Evolutionary conservation across 2,329 filamentous ascomycete genomes (phyloP).

Genomic region (Chrysoporthe austroafricana): DNA sequence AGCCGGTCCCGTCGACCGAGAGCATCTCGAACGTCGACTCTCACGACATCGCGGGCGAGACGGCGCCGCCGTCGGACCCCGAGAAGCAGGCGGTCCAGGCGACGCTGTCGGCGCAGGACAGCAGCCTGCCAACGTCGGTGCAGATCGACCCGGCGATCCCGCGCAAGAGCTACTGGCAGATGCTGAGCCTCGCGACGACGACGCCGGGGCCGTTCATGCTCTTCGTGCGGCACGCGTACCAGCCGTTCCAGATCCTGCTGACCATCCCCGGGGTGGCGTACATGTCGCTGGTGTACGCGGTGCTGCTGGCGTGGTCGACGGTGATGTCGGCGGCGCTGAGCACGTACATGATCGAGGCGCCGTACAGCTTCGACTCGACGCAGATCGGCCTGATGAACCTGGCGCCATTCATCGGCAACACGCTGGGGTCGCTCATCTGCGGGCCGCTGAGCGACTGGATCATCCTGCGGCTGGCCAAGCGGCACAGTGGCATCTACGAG

Average conservation of each 20-base stretch:
- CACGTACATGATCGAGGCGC: conserved; percentile 27
- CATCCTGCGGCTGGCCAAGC: conserved; percentile 39
- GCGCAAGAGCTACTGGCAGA: conserved; percentile 27
- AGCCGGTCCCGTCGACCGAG: neutral
- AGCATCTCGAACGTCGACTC: neutral
- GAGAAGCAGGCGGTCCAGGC: conserved; percentile 21
- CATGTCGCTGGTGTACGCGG: conserved; percentile 28
- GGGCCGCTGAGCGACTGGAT: conserved; percentile 41
- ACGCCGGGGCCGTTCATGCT: conserved; percentile 24
- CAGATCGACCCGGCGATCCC: conserved; percentile 22
- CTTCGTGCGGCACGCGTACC: conserved; percentile 28
- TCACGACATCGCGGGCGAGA: neutral
- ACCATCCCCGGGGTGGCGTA: conserved; percentile 29
- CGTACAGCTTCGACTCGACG: conserved; percentile 27
- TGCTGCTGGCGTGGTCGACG: conserved; percentile 27
- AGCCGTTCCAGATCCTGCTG: conserved; percentile 28
- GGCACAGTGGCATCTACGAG: conserved; percentile 42
- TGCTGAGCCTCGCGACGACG: conserved; percentile 25
- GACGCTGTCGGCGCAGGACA: neutral
- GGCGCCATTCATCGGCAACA: conserved; percentile 28
- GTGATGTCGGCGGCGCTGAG: conserved; percentile 25
- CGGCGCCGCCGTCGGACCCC: conserved; percentile 7
- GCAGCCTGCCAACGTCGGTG: neutral
- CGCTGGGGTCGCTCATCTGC: conserved; percentile 40
- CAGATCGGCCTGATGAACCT: conserved; percentile 29